Evolutionary conservation across 108 stramenopile species (phyloP), one percentile per base, ranked within the genome.

Genomic region (Cylindrotheca closterium): DNA sequence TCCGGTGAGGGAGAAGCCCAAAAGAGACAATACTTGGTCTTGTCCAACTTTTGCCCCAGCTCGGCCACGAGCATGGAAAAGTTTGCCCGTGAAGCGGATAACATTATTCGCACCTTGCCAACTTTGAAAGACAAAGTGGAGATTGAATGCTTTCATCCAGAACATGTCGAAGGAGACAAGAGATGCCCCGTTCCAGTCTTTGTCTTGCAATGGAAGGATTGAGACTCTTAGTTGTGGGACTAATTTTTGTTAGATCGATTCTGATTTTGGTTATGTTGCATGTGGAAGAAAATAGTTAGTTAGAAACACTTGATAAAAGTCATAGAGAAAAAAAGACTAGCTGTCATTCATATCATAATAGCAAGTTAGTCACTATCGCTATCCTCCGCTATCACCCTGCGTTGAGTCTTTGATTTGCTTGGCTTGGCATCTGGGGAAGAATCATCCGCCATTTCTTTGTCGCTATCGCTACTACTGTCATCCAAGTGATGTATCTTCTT

Each of bases 61-160:
- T 81, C 84, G 0, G 87, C 87, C 37, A 89, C 85, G 10, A 86
- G 84, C 33, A 73, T 89, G 56, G 86, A 87, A 78, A 85, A 81
- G 34, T 92, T 92, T 72, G 70, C 74, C 5, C 61, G 49, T 1
- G 72, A 84, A 56, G 81, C 78, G 0, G 47, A 52, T 8, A 74
- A 70, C 47, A 89, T 92, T 45, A 54, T 87, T 27, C 24, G 59
- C 8, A 70, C 61, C 26, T 53, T 85, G 34, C 87, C 85, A 0
- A 67, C 58, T 30, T 30, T 86, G 46, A 42, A 57, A 15, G 72
- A 71, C 37, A 84, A 76, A 59, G 61, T 89, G 3, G 33, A 63
- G 10, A 45, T 92, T 24, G 29, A 53, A 19, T 42, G 27, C 12
- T 81, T 85, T 58, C 88, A 92, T 68, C 87, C 88, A 1, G 91